phyloP scores from a whole-genome alignment of 306 rosid species.

The Pueraria montana region DNA sequence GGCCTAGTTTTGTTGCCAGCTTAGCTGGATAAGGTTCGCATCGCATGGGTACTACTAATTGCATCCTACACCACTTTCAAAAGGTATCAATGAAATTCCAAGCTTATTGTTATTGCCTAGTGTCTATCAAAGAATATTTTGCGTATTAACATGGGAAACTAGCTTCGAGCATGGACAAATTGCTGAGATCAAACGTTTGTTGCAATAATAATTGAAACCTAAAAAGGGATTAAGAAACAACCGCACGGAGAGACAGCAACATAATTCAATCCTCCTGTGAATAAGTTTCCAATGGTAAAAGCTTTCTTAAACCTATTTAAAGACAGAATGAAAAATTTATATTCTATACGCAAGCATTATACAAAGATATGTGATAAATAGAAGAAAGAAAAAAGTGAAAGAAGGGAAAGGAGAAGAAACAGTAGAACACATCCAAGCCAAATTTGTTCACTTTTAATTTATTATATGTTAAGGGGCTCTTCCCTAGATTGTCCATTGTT shows the following conservation, averaged over 20 bases:
- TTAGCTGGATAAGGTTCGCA: background rate
- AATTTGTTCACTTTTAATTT: background rate
- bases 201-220: conserved; percentile 16
- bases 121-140: background rate
- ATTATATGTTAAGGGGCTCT: conserved; percentile 26
- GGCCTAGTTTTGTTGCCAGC: conserved; percentile 15
- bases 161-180: background rate
- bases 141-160: background rate
- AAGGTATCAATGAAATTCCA: background rate
- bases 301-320: conserved; percentile 1
- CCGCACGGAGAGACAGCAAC: background rate
- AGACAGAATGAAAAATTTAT: conserved; percentile 10
- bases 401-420: background rate
- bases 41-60: background rate
- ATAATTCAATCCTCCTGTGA: background rate
- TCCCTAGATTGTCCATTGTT: conserved; percentile 59
- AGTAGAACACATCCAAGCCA: background rate
- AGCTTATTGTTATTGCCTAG: background rate
- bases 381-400: background rate
- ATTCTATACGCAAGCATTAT: conserved; percentile 45
- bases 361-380: conserved; percentile 40
- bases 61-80: background rate
- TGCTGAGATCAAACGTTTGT: background rate
- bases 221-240: background rate
- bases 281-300: conserved; percentile 18